These are phyloP conservation scores for Ascochyta pisi DNA, from an alignment of 2,329 filamentous ascomycete species.

Conservation along the genomic window DNA sequence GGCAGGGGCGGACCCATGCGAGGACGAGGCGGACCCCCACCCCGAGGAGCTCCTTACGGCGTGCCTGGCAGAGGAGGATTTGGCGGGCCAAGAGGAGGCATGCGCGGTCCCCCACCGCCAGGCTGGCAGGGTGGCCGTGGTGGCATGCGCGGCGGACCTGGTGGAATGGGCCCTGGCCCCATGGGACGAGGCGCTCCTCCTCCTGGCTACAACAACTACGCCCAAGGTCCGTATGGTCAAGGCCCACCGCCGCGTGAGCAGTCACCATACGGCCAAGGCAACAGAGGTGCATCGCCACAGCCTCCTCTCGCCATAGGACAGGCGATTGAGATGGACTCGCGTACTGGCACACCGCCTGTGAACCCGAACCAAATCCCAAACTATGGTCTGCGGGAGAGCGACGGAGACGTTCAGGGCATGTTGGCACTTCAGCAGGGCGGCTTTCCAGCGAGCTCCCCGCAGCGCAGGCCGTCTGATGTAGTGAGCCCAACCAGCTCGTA, in stretches of 20 bases:
- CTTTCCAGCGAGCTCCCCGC: conserved; percentile 37
- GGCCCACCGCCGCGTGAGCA: conserved; percentile 35
- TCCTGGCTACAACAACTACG: conserved; percentile 52
- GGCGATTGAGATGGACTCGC: conserved; percentile 81
- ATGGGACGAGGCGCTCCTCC: conserved; percentile 53
- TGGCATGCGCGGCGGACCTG: conserved; percentile 42
- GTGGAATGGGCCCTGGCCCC: conserved; percentile 42
- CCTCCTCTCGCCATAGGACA: conserved; percentile 61
- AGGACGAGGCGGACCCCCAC: conserved; percentile 49
- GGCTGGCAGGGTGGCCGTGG: conserved; percentile 51
- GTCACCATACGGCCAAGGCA: conserved; percentile 44
- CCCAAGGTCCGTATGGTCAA: conserved; percentile 35
- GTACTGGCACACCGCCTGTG: conserved; percentile 42
- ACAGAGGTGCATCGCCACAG: conserved; percentile 63
- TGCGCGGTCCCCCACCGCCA: conserved; percentile 50
- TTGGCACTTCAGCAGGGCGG: conserved; percentile 69
- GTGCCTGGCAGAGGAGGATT: conserved; percentile 47
- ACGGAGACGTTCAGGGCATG: conserved; percentile 77
- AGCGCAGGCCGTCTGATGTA: conserved; percentile 33
- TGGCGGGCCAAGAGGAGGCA: conserved; percentile 45
- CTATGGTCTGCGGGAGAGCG: conserved; percentile 64
- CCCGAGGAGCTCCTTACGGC: conserved; percentile 45
- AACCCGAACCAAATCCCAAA: conserved; percentile 25
- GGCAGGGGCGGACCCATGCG: conserved; percentile 52
- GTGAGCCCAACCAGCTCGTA: conserved; percentile 72